Evolutionary conservation across 768 basidiomycete species (phyloP), one percentile per base, ranked within the genome.

Genomic region (Nevesoporus exiguus): DNA sequence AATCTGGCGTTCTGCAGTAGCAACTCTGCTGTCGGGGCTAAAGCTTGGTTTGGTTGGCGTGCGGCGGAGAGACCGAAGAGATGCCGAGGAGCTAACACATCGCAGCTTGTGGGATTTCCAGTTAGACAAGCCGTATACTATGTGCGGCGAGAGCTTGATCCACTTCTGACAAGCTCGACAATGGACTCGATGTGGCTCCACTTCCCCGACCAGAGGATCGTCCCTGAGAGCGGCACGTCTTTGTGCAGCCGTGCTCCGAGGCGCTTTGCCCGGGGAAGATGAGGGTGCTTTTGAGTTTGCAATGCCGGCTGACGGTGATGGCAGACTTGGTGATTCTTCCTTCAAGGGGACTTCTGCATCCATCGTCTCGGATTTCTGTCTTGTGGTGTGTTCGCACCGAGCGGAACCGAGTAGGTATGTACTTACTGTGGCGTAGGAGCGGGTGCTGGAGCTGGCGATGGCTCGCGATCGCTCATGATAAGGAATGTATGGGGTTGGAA

Each of bases 131-230:
- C 64, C 60, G 65, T 86, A 89, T 2, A 69, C 61, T 7, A 63
- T 61, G 1, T 9, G 31, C 15, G 65, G 61, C 25, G 78, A 73
- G 25, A 88, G 72, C 45, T 71, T 75, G 52, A 90, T 75, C 85
- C 86, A 88, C 55, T 76, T 81, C 50, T 80, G 70, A 64, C 88
- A 90, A 34, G 73, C 74, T 58, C 76, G 77, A 65, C 88, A 90
- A 47, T 79, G 70, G 17, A 80, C 81, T 51, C 76, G 74, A 47
- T 80, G 70, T 5, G 78, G 73, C 59, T 81, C 74, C 17, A 83
- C 72, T 48, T 75, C 77, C 46, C 78, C 78, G 5, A 73, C 73
- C 48, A 75, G 74, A 13, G 79, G 75, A 65, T 89, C 86, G 3
- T 74, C 67, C 49, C 81, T 78, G 3, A 90, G 70, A 27, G 73